Evolutionary conservation across 176 grass and related monocot species (phyloP).

Genomic region (Triticum turgidum): DNA sequence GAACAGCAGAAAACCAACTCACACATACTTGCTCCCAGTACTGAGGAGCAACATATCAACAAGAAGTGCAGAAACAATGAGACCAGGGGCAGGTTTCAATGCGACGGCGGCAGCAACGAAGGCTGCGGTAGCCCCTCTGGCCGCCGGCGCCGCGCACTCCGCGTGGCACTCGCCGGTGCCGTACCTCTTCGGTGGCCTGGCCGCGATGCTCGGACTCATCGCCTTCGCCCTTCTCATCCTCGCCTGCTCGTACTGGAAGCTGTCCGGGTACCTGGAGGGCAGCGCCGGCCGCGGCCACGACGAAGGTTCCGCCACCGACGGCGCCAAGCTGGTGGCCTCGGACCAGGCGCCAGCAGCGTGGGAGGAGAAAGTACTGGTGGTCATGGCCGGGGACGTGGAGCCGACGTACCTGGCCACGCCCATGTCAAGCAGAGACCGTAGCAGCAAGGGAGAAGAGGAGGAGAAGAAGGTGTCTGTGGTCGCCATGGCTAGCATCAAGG

Average conservation of each 20-base stretch:
- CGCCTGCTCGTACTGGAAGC: conserved; percentile 96
- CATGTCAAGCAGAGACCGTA: conserved; percentile 69
- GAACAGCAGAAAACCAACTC: background rate
- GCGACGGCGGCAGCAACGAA: conserved; percentile 45
- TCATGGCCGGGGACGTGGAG: conserved; percentile 94
- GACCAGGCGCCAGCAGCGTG: conserved; percentile 33
- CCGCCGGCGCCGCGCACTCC: conserved; percentile 44
- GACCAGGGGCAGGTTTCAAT: conserved; percentile 68
- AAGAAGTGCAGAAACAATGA: conserved; percentile 52
- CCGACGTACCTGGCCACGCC: conserved; percentile 90
- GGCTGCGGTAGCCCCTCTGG: conserved; percentile 17
- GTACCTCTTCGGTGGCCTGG: conserved; percentile 91
- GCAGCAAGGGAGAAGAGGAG: conserved; percentile 20
- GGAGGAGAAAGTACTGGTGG: conserved; percentile 93
- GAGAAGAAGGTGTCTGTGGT: conserved; percentile 37
- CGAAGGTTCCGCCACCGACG: background rate
- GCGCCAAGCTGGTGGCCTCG: conserved; percentile 34
- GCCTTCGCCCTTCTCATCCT: conserved; percentile 92
- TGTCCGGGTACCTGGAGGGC: conserved; percentile 68
- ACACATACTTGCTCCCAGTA: background rate
- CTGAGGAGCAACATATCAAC: background rate
- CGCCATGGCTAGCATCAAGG: conserved; percentile 30
- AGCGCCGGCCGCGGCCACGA: conserved; percentile 24
- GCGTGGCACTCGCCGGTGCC: conserved; percentile 96
- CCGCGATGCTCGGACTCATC: conserved; percentile 90